A percentile compares a stretch with the other conserved stretches of the same genome.
Evolutionary conservation across 176 grass and related monocot species (phyloP).

Genomic region (Oryza officinalis): DNA sequence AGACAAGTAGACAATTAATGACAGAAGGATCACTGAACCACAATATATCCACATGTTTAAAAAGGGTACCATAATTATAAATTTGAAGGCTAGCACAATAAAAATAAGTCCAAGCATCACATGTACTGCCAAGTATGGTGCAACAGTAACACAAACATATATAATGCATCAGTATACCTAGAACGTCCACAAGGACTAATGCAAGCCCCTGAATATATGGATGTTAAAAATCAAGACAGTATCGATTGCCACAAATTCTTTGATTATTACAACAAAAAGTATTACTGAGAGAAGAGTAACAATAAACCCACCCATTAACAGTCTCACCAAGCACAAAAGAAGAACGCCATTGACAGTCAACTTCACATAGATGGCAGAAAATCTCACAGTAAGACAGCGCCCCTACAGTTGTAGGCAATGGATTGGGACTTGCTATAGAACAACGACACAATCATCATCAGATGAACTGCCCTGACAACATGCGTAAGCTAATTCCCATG

Average conservation of each 20-base stretch:
- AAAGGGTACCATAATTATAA: not conserved
- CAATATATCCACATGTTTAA: not conserved
- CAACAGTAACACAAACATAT: not conserved
- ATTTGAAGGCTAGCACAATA: not conserved
- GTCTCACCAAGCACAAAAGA: not conserved
- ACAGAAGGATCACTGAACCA: not conserved
- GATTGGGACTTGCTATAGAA: not conserved
- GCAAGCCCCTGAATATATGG: too few relatives aligned
- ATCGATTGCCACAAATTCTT: not conserved
- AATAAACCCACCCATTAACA: not conserved
- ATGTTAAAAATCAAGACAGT: not conserved
- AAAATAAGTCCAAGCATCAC: not conserved
- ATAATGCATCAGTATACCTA: not conserved
- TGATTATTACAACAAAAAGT: not conserved
- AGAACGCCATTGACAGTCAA: too few relatives aligned
- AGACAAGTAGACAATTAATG: not conserved
- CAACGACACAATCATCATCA: too few relatives aligned
- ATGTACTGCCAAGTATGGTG: not conserved
- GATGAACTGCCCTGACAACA: too few relatives aligned
- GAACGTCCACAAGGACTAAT: not conserved
- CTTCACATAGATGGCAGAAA: not conserved
- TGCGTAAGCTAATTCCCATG: not conserved
- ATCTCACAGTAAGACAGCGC: not conserved
- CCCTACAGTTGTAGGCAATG: not conserved
- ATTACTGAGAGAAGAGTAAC: not conserved